Conservation (phyloP, 2,329 filamentous ascomycete genomes). For the Colletotrichum plurivorum region DNA sequence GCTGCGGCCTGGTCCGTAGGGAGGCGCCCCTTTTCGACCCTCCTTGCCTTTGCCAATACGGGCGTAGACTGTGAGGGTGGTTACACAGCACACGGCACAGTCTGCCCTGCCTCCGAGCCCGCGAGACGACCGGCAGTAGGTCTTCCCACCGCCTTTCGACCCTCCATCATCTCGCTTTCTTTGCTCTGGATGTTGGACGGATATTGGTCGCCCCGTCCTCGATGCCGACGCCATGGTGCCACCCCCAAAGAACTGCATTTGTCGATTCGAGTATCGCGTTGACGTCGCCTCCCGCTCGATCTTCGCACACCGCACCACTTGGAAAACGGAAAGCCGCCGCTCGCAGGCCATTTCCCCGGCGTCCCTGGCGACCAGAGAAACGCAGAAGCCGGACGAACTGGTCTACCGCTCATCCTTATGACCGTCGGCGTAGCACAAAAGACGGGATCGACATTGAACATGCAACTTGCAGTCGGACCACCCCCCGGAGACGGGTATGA, state of each 20-base stretch:
- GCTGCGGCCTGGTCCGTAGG: background rate
- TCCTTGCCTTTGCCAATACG: background rate
- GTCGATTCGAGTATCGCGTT: background rate
- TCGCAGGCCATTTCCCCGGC: background rate
- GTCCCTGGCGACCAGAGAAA: background rate
- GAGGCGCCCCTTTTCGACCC: background rate
- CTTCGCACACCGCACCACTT: background rate
- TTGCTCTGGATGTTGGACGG: background rate
- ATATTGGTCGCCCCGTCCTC: background rate
- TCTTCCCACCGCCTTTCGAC: slow-evolving; percentile 25
- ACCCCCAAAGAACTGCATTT: background rate
- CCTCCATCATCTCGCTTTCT: background rate
- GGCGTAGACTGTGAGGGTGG: slow-evolving; percentile 4
- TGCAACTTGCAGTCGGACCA: slow-evolving; percentile 8
- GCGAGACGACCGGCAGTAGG: background rate
- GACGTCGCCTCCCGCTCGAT: background rate
- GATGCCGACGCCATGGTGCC: background rate
- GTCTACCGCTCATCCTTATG: background rate
- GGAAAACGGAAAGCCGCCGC: background rate
- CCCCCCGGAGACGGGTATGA: background rate
- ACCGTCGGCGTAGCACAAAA: slow-evolving; percentile 9
- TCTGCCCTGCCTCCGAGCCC: background rate
- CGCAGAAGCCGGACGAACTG: background rate
- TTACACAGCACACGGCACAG: slow-evolving; percentile 16
- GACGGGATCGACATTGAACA: background rate